Evolutionary conservation across 257 asterid species (phyloP).

Genomic region (Primulina eburnea): DNA sequence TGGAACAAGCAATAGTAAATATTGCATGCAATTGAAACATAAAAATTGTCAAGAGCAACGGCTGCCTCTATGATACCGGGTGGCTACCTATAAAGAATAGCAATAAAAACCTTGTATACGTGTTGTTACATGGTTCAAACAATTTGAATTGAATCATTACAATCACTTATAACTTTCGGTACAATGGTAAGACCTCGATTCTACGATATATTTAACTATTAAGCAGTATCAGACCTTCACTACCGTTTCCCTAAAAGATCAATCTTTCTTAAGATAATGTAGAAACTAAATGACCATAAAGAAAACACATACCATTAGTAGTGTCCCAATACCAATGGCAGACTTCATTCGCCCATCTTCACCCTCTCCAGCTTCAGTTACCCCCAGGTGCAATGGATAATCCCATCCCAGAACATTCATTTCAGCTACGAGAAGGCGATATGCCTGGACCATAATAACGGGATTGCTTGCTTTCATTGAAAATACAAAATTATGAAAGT

Average conservation of each 20-base stretch:
- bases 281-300: not conserved
- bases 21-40: not conserved
- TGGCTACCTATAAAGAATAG: not conserved
- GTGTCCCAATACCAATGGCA: constrained; percentile 95
- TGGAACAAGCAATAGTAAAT: too few species aligned
- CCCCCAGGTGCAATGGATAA: constrained; percentile 65
- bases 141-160: not conserved
- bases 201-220: not conserved
- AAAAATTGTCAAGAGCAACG: not conserved
- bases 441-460: constrained; percentile 94
- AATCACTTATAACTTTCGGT: not conserved
- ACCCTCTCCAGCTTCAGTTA: constrained; percentile 71
- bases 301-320: constrained; percentile 47
- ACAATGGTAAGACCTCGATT: not conserved
- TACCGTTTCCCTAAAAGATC: not conserved
- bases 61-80: not conserved
- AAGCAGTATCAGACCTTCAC: not conserved
- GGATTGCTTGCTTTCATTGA: constrained; percentile 99
- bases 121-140: too few species aligned
- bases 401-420: constrained; percentile 96
- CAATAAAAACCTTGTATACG: too few species aligned
- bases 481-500: constrained; percentile 91
- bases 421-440: constrained; percentile 95
- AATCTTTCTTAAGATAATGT: not conserved
- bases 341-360: constrained; percentile 73